These are phyloP conservation scores for Globisporangium uncinulatum DNA, from an alignment of 352 stramenopile species.

Conservation along the genomic window DNA sequence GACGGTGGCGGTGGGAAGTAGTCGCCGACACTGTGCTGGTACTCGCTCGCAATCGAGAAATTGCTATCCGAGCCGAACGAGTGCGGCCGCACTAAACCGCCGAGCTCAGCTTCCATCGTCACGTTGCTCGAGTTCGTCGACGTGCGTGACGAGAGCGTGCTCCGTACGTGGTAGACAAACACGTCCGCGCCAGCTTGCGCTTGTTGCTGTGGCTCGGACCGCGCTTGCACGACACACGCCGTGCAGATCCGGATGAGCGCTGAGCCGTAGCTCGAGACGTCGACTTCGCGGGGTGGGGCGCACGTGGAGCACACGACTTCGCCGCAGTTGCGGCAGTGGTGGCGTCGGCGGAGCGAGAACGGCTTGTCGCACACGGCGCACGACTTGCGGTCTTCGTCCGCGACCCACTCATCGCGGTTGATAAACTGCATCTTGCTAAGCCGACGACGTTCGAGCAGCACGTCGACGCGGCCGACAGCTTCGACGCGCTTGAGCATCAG, in stretches of 20 bases:
- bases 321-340: conserved; percentile 69
- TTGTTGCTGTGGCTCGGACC: conserved; percentile 15
- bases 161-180: conserved; percentile 38
- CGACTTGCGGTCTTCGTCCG: conserved; percentile 41
- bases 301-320: conserved; percentile 72
- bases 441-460: conserved; percentile 51
- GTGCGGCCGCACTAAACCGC: conserved; percentile 4
- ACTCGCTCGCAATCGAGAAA: conserved; percentile 51
- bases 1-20: background rate
- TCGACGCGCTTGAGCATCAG: conserved; percentile 44
- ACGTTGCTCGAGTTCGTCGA: conserved; percentile 15
- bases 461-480: conserved; percentile 35
- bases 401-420: conserved; percentile 44
- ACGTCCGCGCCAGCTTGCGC: conserved; percentile 16
- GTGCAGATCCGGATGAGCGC: conserved; percentile 56
- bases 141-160: conserved; percentile 27
- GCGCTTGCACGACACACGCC: conserved; percentile 50
- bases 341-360: conserved; percentile 51
- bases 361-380: conserved; percentile 65
- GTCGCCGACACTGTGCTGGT: conserved; percentile 9
- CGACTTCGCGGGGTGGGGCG: conserved; percentile 46
- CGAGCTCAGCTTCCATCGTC: background rate
- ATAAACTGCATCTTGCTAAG: conserved; percentile 57
- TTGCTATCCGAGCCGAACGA: conserved; percentile 43
- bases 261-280: conserved; percentile 25